A percentile compares a stretch with the other conserved stretches of the same genome.
These are phyloP conservation scores for Boletus barrowsii DNA, from an alignment of 768 basidiomycete species.

Conservation along the genomic window DNA sequence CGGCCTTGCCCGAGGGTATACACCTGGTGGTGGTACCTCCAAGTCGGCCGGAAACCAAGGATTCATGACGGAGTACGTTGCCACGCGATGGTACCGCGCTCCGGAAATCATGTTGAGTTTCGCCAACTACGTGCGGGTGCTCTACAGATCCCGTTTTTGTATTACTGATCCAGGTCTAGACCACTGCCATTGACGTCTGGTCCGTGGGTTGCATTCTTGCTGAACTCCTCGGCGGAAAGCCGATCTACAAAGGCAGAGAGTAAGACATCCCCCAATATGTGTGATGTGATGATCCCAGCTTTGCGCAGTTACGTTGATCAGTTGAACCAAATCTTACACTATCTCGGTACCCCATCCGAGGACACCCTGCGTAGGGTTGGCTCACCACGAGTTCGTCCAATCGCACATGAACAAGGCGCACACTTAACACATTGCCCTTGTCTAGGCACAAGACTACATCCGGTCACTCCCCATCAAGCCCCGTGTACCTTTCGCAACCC, in stretches of 20 bases:
- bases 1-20: conserved; percentile 92
- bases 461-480: conserved; percentile 97
- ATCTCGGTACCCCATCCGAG: conserved; percentile 96
- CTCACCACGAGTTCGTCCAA: conserved; percentile 73
- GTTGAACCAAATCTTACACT: conserved; percentile 95
- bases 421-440: conserved; percentile 4
- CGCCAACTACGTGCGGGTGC: conserved; percentile 76
- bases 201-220: conserved; percentile 94
- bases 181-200: conserved; percentile 93
- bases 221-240: conserved; percentile 89
- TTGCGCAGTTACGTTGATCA: conserved; percentile 88
- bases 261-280: conserved; percentile 38
- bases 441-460: conserved; percentile 94
- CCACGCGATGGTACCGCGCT: conserved; percentile 98
- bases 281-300: background rate
- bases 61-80: conserved; percentile 99
- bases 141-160: background rate
- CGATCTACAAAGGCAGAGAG: conserved; percentile 97
- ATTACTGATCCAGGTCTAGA: conserved; percentile 42
- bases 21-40: conserved; percentile 73
- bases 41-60: conserved; percentile 79
- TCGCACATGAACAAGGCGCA: background rate
- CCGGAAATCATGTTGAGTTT: conserved; percentile 99
- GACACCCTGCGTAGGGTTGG: conserved; percentile 95
- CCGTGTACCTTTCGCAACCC: conserved; percentile 83